phyloP scores from a whole-genome alignment of 495 filamentous ascomycete genomes.

The Hyaloscypha finlandica region DNA sequence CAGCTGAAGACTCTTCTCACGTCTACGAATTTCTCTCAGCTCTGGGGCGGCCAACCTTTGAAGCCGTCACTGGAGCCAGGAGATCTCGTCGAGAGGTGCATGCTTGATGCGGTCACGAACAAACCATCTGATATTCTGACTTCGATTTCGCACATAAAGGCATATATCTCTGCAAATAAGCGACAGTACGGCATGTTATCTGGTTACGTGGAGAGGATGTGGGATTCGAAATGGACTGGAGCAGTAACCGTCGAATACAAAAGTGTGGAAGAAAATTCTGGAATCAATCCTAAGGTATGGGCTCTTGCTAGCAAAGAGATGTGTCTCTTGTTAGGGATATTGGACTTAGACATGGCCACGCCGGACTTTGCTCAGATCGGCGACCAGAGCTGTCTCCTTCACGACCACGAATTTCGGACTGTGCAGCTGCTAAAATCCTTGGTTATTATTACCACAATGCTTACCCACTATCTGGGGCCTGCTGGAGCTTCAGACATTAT shows the following conservation, averaged over 20 bases:
- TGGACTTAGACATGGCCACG: slow-evolving; percentile 1
- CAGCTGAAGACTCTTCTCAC: background rate
- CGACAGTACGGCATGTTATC: background rate
- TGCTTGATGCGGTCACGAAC: slow-evolving; percentile 1
- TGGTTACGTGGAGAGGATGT: background rate
- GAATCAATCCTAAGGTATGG: background rate
- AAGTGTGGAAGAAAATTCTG: background rate
- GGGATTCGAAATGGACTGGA: slow-evolving; percentile 1
- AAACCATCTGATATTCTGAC: slow-evolving; percentile 3
- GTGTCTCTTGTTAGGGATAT: background rate
- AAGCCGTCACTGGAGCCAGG: slow-evolving; percentile 1
- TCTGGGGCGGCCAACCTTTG: background rate
- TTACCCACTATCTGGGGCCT: slow-evolving; percentile 7
- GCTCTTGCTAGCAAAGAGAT: slow-evolving; percentile 1
- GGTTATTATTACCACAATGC: slow-evolving; percentile 12
- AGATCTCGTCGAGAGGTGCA: slow-evolving; percentile 2
- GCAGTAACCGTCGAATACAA: slow-evolving; percentile 1
- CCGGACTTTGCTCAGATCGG: background rate
- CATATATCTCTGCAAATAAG: slow-evolving; percentile 1
- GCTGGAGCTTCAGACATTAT: slow-evolving; percentile 7
- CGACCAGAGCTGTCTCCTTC: background rate
- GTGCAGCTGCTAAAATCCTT: background rate
- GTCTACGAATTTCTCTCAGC: background rate
- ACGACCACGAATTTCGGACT: slow-evolving; percentile 1
- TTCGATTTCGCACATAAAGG: slow-evolving; percentile 1